Conservation (phyloP, 1,284 basidiomycete species). For the Sanghuangporus weigelae region DNA sequence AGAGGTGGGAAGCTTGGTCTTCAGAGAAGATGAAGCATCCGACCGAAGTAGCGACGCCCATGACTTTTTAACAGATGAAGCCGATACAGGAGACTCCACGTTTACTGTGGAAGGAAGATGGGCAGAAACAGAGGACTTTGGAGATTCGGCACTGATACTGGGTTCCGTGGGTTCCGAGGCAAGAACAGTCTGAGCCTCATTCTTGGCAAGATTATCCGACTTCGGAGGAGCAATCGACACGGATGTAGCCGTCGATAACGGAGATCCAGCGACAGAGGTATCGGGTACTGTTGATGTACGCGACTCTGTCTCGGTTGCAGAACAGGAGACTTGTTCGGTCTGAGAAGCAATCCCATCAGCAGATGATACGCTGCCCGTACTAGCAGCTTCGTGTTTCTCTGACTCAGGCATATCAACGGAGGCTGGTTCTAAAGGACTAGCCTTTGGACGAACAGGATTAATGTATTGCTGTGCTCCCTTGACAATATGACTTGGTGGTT, state of each 20-base stretch:
- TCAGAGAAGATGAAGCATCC: slow-evolving; percentile 33
- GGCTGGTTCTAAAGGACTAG: not conserved
- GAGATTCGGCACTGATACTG: slow-evolving; percentile 11
- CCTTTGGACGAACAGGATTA: not conserved
- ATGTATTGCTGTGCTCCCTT: slow-evolving; percentile 6
- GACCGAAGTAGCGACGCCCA: slow-evolving; percentile 73
- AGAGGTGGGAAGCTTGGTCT: slow-evolving; percentile 52
- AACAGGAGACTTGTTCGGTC: slow-evolving; percentile 15
- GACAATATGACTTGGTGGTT: slow-evolving; percentile 14
- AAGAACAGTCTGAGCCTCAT: slow-evolving; percentile 1
- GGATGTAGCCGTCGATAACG: slow-evolving; percentile 56
- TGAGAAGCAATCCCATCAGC: not conserved
- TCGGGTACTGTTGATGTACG: slow-evolving; percentile 38
- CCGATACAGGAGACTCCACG: slow-evolving; percentile 25
- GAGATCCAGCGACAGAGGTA: slow-evolving; percentile 49
- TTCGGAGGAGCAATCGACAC: slow-evolving; percentile 32
- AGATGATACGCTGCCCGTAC: not conserved
- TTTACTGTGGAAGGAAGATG: slow-evolving; percentile 26
- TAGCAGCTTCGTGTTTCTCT: not conserved
- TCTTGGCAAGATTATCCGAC: slow-evolving; percentile 15
- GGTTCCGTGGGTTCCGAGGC: slow-evolving; percentile 14
- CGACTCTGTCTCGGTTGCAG: slow-evolving; percentile 35
- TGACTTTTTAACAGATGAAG: slow-evolving; percentile 49
- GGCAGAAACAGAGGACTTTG: slow-evolving; percentile 15
- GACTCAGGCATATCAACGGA: not conserved